Evolutionary conservation across 768 basidiomycete genomes (phyloP), one percentile per base, ranked within the genome.

Genomic region (Mycena venus): DNA sequence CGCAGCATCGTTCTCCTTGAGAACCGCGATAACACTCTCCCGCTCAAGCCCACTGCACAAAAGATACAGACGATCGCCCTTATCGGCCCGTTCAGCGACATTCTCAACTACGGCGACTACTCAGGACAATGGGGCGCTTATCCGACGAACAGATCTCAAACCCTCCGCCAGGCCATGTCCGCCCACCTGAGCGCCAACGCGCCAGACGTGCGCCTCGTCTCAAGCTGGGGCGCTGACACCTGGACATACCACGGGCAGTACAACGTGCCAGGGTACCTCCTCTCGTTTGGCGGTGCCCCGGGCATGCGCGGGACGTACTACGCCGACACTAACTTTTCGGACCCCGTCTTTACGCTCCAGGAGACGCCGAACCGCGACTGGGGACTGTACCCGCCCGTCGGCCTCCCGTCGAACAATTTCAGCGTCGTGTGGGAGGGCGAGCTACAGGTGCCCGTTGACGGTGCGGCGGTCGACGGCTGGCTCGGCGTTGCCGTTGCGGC

Each of bases 371-470:
- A 79, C 65, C 77, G 74, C 64, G 78, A 79, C 36, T 80, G 80
- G 80, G 80, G 80, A 11, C 70, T 80, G 2, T 80, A 80, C 63
- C 80, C 80, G 32, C 80, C 80, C 15, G 66, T 71, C 12, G 77
- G 77, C 27, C 74, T 80, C 11, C 80, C 80, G 3, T 80, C 80
- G 40, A 80, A 80, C 67, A 80, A 80, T 49, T 80, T 79, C 49
- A 79, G 78, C 53, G 80, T 61, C 15, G 63, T 80, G 47, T 80
- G 80, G 80, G 80, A 80, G 72, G 80, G 77, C 53, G 75, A 70
- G 25, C 59, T 80, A 14, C 56, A 38, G n/a, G 78, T 78, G n/a
- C 80, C 80, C 19, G 78, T 80, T 9, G 73, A 79, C 32, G 76
- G 74, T 11, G 76, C 72, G 17, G 21, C 74, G 4, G 75, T 80